Base-by-base conservation (phyloP, 148 eudicot genomes). In the Persicaria maculosa region DNA sequence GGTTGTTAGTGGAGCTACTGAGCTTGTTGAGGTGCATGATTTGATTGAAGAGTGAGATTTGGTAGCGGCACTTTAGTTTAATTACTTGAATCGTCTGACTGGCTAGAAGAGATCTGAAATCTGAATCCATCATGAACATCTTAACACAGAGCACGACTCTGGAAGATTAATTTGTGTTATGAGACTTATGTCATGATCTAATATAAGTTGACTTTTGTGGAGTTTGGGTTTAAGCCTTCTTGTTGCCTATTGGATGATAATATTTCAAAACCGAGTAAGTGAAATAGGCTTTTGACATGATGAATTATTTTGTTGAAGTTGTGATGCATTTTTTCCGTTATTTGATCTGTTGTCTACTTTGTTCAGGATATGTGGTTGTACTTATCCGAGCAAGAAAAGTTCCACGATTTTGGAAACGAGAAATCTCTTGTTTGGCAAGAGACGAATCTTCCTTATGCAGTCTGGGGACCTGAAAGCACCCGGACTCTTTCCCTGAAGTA, bases 351-450 rank as follows among this genome's bases (percentile, higher is more conserved):
- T 43, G 46, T 40, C 70, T 65, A 43, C 70, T 14, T 65, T 79
- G 69, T 77, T 43, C 81, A 90, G 99, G 97, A 95, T 83, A 88
- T 90, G 97, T 95, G 97, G 97, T 72, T 95, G 52, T 95, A 95
- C 75, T 80, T 92, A 31, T 92, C 96, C 25, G 99, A 92, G 75
- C 80, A 89, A 44, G 91, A 95, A 25, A 90, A 78, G 71, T 95
- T 95, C 75, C 85, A 57, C 16, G 97, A 95, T 75, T 95, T 92
- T 72, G 87, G 92, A 59, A 87, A 80, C 43, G 99, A 92, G 81
- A 82, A 78, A 70, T 92, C 99, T 72, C 99, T 95, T 76, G 72
- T 95, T 50, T 95, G 99, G 99, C 97, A 95, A 73, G 99, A 95
- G 90, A 82, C 96, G 65, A 92, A 89, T 78, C 90, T 95, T 77